Percentiles rank a stretch among this genome's conserved stretches.
Evolutionary conservation across 352 stramenopile species (phyloP).

Genomic region (Globisporangium abappressorium): DNA sequence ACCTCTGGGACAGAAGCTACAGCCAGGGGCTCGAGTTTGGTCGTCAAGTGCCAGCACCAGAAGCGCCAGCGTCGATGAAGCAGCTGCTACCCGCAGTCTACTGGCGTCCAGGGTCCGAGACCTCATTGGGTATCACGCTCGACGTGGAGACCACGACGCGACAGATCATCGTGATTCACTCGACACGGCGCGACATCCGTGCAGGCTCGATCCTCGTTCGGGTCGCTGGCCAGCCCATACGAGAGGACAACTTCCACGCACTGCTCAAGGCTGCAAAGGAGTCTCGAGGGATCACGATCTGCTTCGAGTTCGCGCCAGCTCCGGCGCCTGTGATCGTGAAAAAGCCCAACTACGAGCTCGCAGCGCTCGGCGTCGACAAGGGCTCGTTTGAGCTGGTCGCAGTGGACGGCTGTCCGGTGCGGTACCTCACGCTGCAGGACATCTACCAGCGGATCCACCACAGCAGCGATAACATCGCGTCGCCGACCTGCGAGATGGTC

Average conservation of each 20-base stretch:
- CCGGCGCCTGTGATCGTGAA: conserved; percentile 8
- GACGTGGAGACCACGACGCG: conserved; percentile 11
- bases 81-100: neutral
- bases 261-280: conserved; percentile 3
- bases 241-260: conserved; percentile 7
- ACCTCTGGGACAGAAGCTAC: conserved; percentile 9
- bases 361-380: conserved; percentile 6
- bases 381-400: conserved; percentile 11
- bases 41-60: neutral
- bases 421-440: conserved; percentile 10
- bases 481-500: conserved; percentile 9
- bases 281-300: conserved; percentile 8
- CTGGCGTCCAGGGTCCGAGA: conserved; percentile 11
- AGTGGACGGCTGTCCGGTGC: conserved; percentile 4
- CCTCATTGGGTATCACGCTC: conserved; percentile 11
- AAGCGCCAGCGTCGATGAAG: neutral
- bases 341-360: conserved; percentile 15
- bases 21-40: conserved; percentile 10
- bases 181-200: conserved; percentile 5
- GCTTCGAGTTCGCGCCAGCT: conserved; percentile 6
- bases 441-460: conserved; percentile 10
- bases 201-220: neutral
- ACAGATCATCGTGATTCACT: conserved; percentile 11
- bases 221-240: neutral
- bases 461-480: neutral